Evolutionary conservation across 352 stramenopile genomes (phyloP).

Genomic region (Blastocystis sp.): DNA sequence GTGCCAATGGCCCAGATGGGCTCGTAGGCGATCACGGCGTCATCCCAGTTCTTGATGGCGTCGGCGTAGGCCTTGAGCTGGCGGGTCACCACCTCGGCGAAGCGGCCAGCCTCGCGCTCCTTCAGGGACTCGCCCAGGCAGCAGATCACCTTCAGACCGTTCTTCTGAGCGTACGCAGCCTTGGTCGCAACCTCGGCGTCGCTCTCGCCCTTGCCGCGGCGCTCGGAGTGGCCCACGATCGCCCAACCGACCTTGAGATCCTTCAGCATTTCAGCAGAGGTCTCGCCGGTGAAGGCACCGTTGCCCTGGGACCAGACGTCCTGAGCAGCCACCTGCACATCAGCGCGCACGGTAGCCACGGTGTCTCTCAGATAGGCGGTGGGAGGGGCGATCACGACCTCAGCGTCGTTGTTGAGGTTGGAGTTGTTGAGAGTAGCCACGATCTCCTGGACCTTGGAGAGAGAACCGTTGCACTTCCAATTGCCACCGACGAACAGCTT

Average conservation of each 20-base stretch:
- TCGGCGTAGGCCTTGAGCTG: conserved; percentile 86
- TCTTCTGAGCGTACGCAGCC: conserved; percentile 84
- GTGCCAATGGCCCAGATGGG: too few relatives aligned
- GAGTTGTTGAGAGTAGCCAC: conserved; percentile 74
- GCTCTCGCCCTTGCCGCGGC: conserved; percentile 85
- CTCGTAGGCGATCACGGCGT: too few relatives aligned
- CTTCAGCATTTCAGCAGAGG: conserved; percentile 91
- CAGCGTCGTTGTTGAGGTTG: conserved; percentile 76
- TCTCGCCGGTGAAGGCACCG: conserved; percentile 93
- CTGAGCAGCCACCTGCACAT: conserved; percentile 71
- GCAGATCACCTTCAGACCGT: conserved; percentile 89
- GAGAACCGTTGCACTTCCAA: conserved; percentile 95
- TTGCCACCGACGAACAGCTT: conserved; percentile 99
- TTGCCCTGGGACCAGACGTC: conserved; percentile 90
- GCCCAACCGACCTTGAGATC: conserved; percentile 89
- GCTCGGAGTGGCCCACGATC: conserved; percentile 92
- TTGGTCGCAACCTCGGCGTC: conserved; percentile 88
- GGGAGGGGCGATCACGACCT: conserved; percentile 93
- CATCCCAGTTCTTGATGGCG: conserved; percentile 84
- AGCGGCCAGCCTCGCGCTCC: conserved; percentile 85
- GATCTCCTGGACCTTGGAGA: conserved; percentile 75
- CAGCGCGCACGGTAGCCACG: conserved; percentile 74
- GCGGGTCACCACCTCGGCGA: conserved; percentile 86
- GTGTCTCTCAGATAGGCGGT: conserved; percentile 85
- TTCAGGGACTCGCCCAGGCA: conserved; percentile 93